A percentile compares a stretch with the other conserved stretches of the same genome.
phyloP scores from a whole-genome alignment of 371 early-diverging fungal species.

The Nematocida sp. region DNA sequence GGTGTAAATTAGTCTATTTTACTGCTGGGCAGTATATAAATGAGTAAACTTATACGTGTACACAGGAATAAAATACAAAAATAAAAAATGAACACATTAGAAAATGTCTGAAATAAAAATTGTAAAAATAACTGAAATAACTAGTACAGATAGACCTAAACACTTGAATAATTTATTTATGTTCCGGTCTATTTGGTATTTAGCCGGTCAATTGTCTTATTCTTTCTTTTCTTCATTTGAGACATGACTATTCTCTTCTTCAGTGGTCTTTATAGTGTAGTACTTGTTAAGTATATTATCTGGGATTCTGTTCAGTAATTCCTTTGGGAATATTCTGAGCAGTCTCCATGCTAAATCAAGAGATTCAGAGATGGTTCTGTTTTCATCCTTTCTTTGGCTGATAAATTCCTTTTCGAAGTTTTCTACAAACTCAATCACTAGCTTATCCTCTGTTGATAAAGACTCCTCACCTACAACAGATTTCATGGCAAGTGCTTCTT shows the following conservation, averaged over 20 bases:
- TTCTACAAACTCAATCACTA: conserved; percentile 93
- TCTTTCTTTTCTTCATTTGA: neutral
- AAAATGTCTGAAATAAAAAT: no score
- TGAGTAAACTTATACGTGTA: no score
- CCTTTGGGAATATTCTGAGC: conserved; percentile 97
- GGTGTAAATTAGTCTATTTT: no score
- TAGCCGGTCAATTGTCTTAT: neutral
- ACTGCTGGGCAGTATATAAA: no score
- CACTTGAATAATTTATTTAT: neutral
- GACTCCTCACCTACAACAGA: conserved; percentile 99
- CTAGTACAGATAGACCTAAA: neutral
- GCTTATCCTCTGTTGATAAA: conserved; percentile 91
- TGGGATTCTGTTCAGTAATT: conserved; percentile 97
- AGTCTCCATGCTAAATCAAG: conserved; percentile 97
- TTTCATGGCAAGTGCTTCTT: conserved; percentile 99
- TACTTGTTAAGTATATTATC: conserved; percentile 86
- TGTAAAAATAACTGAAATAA: no score
- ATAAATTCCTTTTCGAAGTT: conserved; percentile 96
- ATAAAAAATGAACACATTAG: no score
- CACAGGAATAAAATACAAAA: no score
- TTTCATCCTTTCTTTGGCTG: conserved; percentile 87
- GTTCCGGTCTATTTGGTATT: neutral
- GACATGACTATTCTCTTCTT: neutral
- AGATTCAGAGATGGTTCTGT: conserved; percentile 89
- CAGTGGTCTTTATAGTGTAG: conserved; percentile 71